phyloP scores from a whole-genome alignment of 1,139 yeast genomes.

The Yamadazyma songkhlaensis region DNA sequence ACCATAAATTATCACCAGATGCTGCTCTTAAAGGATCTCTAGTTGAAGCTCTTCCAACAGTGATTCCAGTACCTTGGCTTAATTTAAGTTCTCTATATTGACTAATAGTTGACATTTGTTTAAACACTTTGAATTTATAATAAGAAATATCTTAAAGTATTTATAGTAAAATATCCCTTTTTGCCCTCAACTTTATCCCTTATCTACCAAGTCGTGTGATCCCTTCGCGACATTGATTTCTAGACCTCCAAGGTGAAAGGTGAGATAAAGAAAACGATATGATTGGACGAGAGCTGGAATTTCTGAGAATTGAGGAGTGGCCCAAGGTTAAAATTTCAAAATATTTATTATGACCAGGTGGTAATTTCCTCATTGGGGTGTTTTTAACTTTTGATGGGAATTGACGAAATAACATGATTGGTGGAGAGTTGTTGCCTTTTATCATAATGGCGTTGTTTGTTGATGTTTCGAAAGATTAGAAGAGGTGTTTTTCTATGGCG shows the following conservation, averaged over 20 bases:
- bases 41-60: conserved; percentile 26
- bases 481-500: too few species aligned
- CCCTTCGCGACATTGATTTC: too few species aligned
- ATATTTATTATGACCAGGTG: neutral
- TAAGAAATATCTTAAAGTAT: neutral
- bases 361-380: neutral
- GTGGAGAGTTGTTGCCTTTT: too few species aligned
- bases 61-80: neutral
- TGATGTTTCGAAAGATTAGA: too few species aligned
- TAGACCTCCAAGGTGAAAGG: too few species aligned
- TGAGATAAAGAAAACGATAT: neutral
- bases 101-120: neutral
- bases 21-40: conserved; percentile 22
- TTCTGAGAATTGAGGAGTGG: neutral
- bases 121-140: too few species aligned
- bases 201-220: neutral
- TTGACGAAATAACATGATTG: too few species aligned
- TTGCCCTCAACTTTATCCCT: conserved; percentile 1
- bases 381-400: too few species aligned
- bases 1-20: conserved; percentile 21
- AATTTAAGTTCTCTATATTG: conserved; percentile 1
- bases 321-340: neutral
- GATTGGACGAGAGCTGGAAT: neutral
- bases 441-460: too few species aligned
- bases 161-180: neutral